A percentile compares a stretch with the other conserved stretches of the same genome.
Conservation (phyloP, 176 grass and related monocot species). For the Dendrocalamus sinicus region DNA sequence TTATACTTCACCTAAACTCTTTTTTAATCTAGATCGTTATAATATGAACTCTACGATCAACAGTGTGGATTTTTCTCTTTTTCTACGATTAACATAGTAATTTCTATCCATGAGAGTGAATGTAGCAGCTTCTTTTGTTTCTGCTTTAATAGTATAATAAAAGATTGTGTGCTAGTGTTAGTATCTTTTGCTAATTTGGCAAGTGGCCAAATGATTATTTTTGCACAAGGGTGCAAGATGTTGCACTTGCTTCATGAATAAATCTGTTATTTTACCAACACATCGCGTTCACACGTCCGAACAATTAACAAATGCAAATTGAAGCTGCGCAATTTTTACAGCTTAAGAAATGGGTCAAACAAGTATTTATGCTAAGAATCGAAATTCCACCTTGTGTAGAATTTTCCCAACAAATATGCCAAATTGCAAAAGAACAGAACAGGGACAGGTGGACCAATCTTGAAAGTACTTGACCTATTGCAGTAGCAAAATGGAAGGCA, state of each 20-base stretch:
- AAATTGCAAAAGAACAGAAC: neutral
- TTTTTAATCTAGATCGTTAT: too few species aligned
- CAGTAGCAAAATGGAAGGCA: slow-evolving; percentile 15
- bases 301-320: neutral
- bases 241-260: neutral
- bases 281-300: neutral
- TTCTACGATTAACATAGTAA: too few species aligned
- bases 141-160: too few species aligned
- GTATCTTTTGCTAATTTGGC: neutral
- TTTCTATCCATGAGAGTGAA: too few species aligned
- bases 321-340: neutral
- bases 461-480: slow-evolving; percentile 25
- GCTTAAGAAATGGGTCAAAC: neutral
- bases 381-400: neutral
- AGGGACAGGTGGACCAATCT: slow-evolving; percentile 15
- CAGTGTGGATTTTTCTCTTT: too few species aligned
- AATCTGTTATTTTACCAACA: neutral
- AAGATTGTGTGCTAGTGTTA: neutral
- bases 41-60: too few species aligned
- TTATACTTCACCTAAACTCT: too few species aligned
- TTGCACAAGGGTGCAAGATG: neutral
- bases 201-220: neutral
- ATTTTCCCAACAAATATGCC: neutral
- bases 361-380: neutral
- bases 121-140: too few species aligned